Evolutionary conservation across 1,139 yeast species (phyloP), one percentile per base, ranked within the genome.

Genomic region (Groenewaldozyma auringiensis): DNA sequence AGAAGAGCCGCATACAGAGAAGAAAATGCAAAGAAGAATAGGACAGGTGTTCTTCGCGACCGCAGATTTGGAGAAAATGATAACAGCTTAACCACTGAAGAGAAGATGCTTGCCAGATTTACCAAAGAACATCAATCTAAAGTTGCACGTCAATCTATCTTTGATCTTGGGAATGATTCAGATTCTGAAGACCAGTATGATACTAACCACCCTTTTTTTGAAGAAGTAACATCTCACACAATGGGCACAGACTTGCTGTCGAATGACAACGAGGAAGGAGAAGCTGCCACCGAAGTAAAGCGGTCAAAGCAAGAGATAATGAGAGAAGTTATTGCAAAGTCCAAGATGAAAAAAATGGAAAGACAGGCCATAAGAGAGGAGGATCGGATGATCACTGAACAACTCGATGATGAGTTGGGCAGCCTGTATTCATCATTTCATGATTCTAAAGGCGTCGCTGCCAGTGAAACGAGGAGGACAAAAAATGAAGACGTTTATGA

Each of bases 321-420:
- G 98, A 81, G 86, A 58, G 99, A 94, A 64, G 78, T 94, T 47
- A 92, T 94, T 52, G 95, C 96, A 37, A 94, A 94, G 65, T 87
- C 96, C 9, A 94, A 94, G 62, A 79, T 79, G 63, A 78, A 89
- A 66, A 92, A 88, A 62, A 82, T 81, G 43, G 94, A 88, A 65
- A 79, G 98, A 59, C 97, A 94, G 66, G 70, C 75, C 59, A 78
- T 80, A 42, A 85, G 84, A 56, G 81, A 80, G 45, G 76, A 81
- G 58, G 76, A 83, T 37, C 83, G 79, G 56, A 82, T 78, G 40
- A 74, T 79, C 22, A 84, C 89, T 44, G 78, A 76, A 55, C 86
- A 80, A 51, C 75, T 94, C 53, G 96, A 94, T 64, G 78, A 73
- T 11, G 95, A 79, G 48, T 62, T 82, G 68, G 48, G 59, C 21